These are phyloP conservation scores for Neofusicoccum umdonicola DNA, from an alignment of 2,329 filamentous ascomycete genomes.

Conservation along the genomic window DNA sequence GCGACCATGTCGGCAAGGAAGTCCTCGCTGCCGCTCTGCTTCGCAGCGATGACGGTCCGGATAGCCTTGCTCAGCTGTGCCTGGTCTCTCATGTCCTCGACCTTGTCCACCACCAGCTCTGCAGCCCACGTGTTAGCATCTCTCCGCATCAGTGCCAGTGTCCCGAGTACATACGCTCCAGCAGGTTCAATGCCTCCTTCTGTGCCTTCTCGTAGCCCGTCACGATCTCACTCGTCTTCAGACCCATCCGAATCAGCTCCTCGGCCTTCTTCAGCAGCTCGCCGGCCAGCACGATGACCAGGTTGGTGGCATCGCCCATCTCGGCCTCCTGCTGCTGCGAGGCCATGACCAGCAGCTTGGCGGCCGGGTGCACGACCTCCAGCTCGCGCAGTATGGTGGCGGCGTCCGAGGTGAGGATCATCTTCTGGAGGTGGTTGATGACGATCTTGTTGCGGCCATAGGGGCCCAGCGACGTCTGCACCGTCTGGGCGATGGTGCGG, in stretches of 20 bases:
- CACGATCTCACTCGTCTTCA: slow-evolving; percentile 98
- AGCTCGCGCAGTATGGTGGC: slow-evolving; percentile 96
- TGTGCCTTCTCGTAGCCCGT: slow-evolving; percentile 94
- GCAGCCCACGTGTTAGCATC: neutral
- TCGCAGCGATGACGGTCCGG: slow-evolving; percentile 90
- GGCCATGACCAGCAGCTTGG: slow-evolving; percentile 97
- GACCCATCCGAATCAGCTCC: slow-evolving; percentile 90
- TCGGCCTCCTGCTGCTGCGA: slow-evolving; percentile 98
- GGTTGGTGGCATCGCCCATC: slow-evolving; percentile 97
- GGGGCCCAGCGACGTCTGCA: slow-evolving; percentile 93
- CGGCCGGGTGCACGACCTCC: slow-evolving; percentile 96
- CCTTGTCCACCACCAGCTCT: slow-evolving; percentile 87
- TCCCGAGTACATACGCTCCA: slow-evolving; percentile 61
- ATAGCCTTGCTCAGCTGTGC: slow-evolving; percentile 91
- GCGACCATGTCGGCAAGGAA: slow-evolving; percentile 83
- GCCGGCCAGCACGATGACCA: slow-evolving; percentile 93
- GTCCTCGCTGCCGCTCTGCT: slow-evolving; percentile 92
- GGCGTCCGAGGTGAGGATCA: slow-evolving; percentile 97
- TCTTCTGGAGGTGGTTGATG: slow-evolving; percentile 99
- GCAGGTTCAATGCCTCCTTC: slow-evolving; percentile 75
- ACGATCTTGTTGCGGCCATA: slow-evolving; percentile 99
- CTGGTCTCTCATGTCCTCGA: slow-evolving; percentile 77
- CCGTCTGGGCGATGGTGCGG: slow-evolving; percentile 89
- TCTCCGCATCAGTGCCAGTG: neutral
- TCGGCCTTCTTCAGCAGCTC: slow-evolving; percentile 97